These are phyloP conservation scores for Firmiana major DNA, from an alignment of 345 rosid species.

Conservation along the genomic window DNA sequence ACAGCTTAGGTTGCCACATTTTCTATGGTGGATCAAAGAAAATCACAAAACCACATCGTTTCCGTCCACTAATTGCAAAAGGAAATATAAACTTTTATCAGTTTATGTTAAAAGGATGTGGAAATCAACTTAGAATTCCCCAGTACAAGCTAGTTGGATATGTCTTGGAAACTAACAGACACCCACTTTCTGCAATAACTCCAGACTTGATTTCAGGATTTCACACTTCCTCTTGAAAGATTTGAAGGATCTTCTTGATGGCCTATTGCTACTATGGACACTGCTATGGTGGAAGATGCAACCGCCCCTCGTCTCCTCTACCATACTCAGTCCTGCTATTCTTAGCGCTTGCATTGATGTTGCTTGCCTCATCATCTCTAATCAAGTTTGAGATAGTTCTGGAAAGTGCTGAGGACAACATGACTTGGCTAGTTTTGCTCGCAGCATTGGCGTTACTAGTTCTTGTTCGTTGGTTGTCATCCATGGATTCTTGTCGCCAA, in stretches of 20 bases:
- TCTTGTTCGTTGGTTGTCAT: slow-evolving; percentile 33
- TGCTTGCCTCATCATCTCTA: slow-evolving; percentile 37
- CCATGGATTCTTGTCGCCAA: slow-evolving; percentile 19
- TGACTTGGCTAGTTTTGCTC: slow-evolving; percentile 43
- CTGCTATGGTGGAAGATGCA: slow-evolving; percentile 42
- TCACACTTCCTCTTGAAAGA: not conserved
- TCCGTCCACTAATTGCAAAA: not conserved
- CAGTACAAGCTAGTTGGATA: not conserved
- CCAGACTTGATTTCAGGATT: not conserved
- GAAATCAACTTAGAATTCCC: not conserved
- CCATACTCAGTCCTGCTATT: slow-evolving; percentile 45
- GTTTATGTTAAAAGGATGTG: not conserved
- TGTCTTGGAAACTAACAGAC: not conserved
- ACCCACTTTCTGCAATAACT: not conserved
- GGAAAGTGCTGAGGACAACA: slow-evolving; percentile 23
- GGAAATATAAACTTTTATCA: not conserved
- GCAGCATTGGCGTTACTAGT: slow-evolving; percentile 27
- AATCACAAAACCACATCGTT: not conserved
- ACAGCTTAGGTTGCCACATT: not conserved
- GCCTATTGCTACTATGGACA: slow-evolving; percentile 16
- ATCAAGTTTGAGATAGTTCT: slow-evolving; percentile 30
- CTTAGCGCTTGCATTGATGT: slow-evolving; percentile 36
- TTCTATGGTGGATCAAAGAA: not conserved
- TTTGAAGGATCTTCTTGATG: slow-evolving; percentile 8
- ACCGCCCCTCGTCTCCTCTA: slow-evolving; percentile 16